phyloP scores from a whole-genome alignment of 2,329 filamentous ascomycete species.

The Pyrenophora seminiperda region DNA sequence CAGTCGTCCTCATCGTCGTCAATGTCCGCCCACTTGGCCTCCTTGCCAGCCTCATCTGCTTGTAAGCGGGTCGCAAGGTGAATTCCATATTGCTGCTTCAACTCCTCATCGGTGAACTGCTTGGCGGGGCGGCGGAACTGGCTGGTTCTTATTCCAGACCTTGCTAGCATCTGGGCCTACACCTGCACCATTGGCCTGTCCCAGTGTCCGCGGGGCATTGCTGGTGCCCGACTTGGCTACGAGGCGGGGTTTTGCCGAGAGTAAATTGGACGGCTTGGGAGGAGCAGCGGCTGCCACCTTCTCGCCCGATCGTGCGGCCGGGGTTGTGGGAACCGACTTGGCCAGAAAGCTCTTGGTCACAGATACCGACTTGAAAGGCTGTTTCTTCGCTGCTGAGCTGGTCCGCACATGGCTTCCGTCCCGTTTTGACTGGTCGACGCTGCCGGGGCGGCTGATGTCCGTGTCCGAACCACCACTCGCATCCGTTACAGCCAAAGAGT shows the following conservation, averaged over 20 bases:
- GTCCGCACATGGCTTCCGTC: slow-evolving; percentile 65
- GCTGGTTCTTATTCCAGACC: slow-evolving; percentile 89
- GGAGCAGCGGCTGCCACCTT: slow-evolving; percentile 55
- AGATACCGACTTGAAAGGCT: slow-evolving; percentile 81
- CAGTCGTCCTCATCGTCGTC: slow-evolving; percentile 89
- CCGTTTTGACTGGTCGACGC: slow-evolving; percentile 57
- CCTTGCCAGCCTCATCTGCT: slow-evolving; percentile 72
- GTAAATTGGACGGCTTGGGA: slow-evolving; percentile 55
- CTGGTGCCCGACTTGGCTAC: slow-evolving; percentile 74
- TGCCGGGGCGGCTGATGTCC: slow-evolving; percentile 67
- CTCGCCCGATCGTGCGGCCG: slow-evolving; percentile 58
- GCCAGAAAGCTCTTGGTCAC: slow-evolving; percentile 86
- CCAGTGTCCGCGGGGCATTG: slow-evolving; percentile 57
- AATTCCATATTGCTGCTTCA: slow-evolving; percentile 82
- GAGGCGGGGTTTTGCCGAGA: slow-evolving; percentile 69
- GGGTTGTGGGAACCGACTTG: slow-evolving; percentile 65
- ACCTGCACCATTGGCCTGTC: slow-evolving; percentile 64
- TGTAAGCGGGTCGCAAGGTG: slow-evolving; percentile 81
- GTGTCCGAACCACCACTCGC: slow-evolving; percentile 77
- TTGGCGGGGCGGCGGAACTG: slow-evolving; percentile 75
- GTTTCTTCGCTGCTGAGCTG: slow-evolving; percentile 68
- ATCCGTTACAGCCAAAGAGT: slow-evolving; percentile 62
- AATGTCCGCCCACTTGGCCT: slow-evolving; percentile 87
- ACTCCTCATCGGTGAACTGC: slow-evolving; percentile 83
- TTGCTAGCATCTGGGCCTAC: slow-evolving; percentile 71